These are phyloP conservation scores for Eutrema yunnanense DNA, from an alignment of 345 rosid genomes.

Conservation along the genomic window DNA sequence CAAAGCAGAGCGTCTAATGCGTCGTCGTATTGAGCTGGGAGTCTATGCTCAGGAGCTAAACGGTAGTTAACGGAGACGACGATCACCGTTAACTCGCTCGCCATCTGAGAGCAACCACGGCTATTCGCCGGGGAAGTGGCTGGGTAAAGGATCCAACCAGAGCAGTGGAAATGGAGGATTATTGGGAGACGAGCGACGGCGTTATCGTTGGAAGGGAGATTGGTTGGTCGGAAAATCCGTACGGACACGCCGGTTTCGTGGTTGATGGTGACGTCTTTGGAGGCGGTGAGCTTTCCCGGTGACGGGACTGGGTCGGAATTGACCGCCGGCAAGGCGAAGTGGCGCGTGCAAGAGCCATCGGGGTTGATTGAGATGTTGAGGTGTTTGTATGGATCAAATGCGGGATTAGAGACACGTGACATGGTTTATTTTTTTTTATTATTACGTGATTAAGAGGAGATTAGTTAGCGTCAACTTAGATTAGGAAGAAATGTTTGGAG, in stretches of 20 bases:
- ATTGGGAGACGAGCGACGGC: constrained; percentile 36
- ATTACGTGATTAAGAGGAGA: not conserved
- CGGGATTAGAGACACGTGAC: constrained; percentile 8
- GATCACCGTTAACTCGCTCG: constrained; percentile 24
- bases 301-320: constrained; percentile 12
- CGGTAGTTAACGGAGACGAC: constrained; percentile 32
- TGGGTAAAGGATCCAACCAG: constrained; percentile 25
- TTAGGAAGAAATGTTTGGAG: not conserved
- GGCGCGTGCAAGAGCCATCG: constrained; percentile 37
- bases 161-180: constrained; percentile 30
- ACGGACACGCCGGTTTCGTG: constrained; percentile 15
- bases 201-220: constrained; percentile 26
- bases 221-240: constrained; percentile 35
- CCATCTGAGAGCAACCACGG: constrained; percentile 13
- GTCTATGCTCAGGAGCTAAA: constrained; percentile 33
- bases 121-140: constrained; percentile 8
- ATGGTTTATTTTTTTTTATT: not conserved
- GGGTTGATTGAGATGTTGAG: constrained; percentile 29
- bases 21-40: constrained; percentile 35
- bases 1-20: constrained; percentile 29
- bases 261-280: constrained; percentile 35
- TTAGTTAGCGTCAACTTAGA: not conserved
- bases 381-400: constrained; percentile 33
- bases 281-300: constrained; percentile 26
- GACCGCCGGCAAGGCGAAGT: constrained; percentile 10